Base-by-base conservation (phyloP, 2,329 filamentous ascomycete species). In the Penicillium paneum region DNA sequence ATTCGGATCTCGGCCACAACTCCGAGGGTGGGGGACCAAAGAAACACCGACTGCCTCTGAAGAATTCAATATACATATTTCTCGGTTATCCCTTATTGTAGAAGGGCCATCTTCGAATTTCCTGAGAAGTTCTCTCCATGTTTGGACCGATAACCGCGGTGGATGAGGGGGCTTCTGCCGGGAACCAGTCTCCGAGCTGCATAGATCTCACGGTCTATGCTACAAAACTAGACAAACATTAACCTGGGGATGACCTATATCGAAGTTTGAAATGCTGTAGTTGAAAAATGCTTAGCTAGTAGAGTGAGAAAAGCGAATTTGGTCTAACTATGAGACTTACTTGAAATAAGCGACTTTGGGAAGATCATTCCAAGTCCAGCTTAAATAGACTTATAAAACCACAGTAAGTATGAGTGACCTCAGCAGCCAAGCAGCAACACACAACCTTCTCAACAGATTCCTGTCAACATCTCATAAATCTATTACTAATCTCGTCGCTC, bases 1-100 rank as follows among this genome's bases (percentile, higher is more conserved):
- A 45, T 52, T 58, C 36, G 28, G 12, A 41, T 50, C 49, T 54
- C 59, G 59, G 59, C 53, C 32, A 56, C 34, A 60, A 60, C 47
- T 58, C 59, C 59, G 59, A 55, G 44, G 53, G 59, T 49, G 57
- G 59, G 57, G 59, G 59, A 4, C 31, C 13, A 19, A 54, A 49
- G 19, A 10, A 43, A 42, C 15, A 11, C 36, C 29, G 15, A 49
- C 17, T 49, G 15, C 17, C 10, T 31, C 15, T 28, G 15, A 29
- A 28, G 21, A 35, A 31, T 21, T 2, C 28, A 35, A 29, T 24
- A 13, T 13, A 21, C 32, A 12, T n/a, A 45, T 32, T 34, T 38
- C n/a, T 41, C 38, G 51, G 44, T 21, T 49, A 42, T 49, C 7
- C 7, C 5, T 24, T 21, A 15, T 8, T 15, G 7, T 17, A 13